phyloP scores from a whole-genome alignment of 768 basidiomycete genomes.

The Tricholoma hemisulphureum region DNA sequence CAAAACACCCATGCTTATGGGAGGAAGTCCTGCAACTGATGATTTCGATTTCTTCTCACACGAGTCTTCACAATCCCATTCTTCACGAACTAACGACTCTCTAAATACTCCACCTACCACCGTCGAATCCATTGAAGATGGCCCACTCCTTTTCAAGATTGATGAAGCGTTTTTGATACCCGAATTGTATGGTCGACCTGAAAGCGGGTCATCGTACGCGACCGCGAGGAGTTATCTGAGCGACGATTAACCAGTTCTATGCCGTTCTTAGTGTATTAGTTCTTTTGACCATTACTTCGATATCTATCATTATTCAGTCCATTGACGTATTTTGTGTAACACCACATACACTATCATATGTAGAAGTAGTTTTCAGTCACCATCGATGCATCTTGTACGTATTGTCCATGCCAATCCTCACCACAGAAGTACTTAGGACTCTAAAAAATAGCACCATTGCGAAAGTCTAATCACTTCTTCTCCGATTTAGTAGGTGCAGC shows the following conservation, averaged over 20 bases:
- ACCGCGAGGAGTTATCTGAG: slow-evolving; percentile 35
- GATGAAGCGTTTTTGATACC: background rate
- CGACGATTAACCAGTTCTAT: slow-evolving; percentile 9
- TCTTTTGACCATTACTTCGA: background rate
- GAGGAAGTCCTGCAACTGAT: slow-evolving; percentile 3
- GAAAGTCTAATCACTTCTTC: background rate
- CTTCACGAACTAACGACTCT: slow-evolving; percentile 4
- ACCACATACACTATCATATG: background rate
- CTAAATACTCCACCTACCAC: slow-evolving; percentile 19
- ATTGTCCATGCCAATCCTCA: background rate
- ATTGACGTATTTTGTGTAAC: background rate
- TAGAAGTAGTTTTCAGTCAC: background rate
- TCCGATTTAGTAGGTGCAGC: background rate
- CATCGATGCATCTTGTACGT: background rate
- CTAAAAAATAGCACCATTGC: background rate
- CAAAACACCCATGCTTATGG: slow-evolving; percentile 7
- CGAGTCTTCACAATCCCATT: slow-evolving; percentile 10
- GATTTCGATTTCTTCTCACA: slow-evolving; percentile 5
- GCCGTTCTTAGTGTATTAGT: too few relatives aligned
- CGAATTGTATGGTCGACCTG: slow-evolving; percentile 22
- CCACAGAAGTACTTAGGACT: too few relatives aligned
- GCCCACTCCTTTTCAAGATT: slow-evolving; percentile 1
- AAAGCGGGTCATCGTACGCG: slow-evolving; percentile 33
- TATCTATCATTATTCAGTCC: background rate
- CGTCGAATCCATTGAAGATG: slow-evolving; percentile 15